A percentile compares a stretch with the other conserved stretches of the same genome.
These are phyloP conservation scores for Arthroderma sp. DNA, from an alignment of 2,329 filamentous ascomycete species.

Conservation along the genomic window DNA sequence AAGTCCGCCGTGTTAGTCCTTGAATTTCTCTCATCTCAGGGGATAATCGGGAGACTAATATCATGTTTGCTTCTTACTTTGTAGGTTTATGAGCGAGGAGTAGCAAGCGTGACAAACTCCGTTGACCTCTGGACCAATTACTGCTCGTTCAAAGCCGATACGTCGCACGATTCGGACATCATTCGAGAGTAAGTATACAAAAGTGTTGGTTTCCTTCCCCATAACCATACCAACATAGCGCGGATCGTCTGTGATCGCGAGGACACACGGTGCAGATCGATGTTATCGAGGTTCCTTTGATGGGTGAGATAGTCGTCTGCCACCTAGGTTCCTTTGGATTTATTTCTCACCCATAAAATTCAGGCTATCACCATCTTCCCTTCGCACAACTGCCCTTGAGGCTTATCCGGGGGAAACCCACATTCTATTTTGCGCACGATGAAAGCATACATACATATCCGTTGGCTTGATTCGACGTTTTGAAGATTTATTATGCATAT, in stretches of 20 bases:
- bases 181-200: constrained; percentile 96
- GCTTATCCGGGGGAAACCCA: constrained; percentile 19
- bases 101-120: constrained; percentile 82
- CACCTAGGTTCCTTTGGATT: constrained; percentile 30
- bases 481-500: constrained; percentile 26
- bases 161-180: constrained; percentile 82
- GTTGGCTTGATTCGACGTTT: constrained; percentile 27
- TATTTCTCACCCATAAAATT: constrained; percentile 40
- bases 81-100: constrained; percentile 87
- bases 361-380: constrained; percentile 36
- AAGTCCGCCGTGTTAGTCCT: constrained; percentile 16
- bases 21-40: constrained; percentile 1
- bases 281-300: constrained; percentile 28
- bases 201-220: constrained; percentile 49
- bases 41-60: too few relatives aligned
- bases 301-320: constrained; percentile 57
- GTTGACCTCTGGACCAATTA: constrained; percentile 97
- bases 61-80: neutral
- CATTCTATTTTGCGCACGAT: constrained; percentile 23
- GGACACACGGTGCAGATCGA: constrained; percentile 20
- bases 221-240: constrained; percentile 32
- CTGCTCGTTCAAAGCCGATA: constrained; percentile 95
- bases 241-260: constrained; percentile 23
- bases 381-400: constrained; percentile 19
- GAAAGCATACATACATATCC: constrained; percentile 22